Evolutionary conservation across 208 protist genomes (phyloP).

Genomic region (Angomonas deanei): DNA sequence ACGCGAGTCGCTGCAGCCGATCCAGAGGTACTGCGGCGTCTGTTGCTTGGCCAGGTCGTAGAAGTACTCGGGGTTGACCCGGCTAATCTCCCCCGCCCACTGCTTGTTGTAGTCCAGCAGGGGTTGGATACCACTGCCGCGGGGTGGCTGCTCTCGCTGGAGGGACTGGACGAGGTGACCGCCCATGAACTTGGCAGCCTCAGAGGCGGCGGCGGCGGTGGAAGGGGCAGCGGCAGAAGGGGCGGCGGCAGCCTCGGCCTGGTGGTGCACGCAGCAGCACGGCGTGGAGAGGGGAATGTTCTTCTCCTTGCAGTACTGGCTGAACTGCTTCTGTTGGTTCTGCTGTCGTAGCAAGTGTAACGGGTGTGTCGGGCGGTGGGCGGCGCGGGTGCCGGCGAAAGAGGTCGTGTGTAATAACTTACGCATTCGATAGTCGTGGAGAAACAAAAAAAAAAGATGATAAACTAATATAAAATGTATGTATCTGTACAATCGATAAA

Average conservation of each 20-base stretch:
- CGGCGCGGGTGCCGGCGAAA: not conserved
- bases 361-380: slow-evolving; percentile 6
- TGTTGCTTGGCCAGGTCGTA: slow-evolving; percentile 65
- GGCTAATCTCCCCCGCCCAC: slow-evolving; percentile 72
- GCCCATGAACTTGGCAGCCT: slow-evolving; percentile 26
- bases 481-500: too few species aligned
- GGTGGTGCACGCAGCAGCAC: not conserved
- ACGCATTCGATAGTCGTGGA: too few species aligned
- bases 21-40: slow-evolving; percentile 90
- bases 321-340: not conserved
- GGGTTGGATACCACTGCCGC: slow-evolving; percentile 64
- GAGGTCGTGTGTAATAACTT: not conserved
- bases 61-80: slow-evolving; percentile 88
- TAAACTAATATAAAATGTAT: not conserved
- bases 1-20: slow-evolving; percentile 90
- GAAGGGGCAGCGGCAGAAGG: not conserved
- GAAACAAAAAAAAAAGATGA: not conserved
- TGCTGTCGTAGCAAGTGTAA: slow-evolving; percentile 14
- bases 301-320: not conserved
- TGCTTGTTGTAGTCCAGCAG: slow-evolving; percentile 86
- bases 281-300: not conserved
- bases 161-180: slow-evolving; percentile 51
- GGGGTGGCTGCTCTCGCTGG: slow-evolving; percentile 51
- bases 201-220: not conserved
- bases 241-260: not conserved